A percentile compares a stretch with the other conserved stretches of the same genome.
phyloP scores from a whole-genome alignment of 306 rosid species.

The Quercus berberidifolia region DNA sequence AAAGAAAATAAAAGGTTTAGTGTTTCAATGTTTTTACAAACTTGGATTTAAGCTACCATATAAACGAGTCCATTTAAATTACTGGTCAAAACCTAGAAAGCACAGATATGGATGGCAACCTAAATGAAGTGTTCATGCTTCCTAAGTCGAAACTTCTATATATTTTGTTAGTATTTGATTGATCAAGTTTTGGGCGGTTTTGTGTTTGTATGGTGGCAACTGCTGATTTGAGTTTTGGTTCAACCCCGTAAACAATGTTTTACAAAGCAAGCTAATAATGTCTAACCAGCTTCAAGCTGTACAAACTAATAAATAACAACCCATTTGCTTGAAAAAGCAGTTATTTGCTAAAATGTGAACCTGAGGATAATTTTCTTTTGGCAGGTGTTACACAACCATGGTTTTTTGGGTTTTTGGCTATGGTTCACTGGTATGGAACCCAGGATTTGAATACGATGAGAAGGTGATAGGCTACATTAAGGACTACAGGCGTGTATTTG shows the following conservation, averaged over 20 bases:
- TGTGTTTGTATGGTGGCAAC: not conserved
- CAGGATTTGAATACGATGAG: conserved; percentile 84
- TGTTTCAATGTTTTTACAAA: too few species aligned
- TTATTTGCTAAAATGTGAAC: too few species aligned
- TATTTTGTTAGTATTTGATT: not conserved
- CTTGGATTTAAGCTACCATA: too few species aligned
- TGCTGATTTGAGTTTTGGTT: not conserved
- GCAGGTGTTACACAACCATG: conserved; percentile 55
- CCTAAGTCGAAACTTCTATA: not conserved
- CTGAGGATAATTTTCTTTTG: not conserved
- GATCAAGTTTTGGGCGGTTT: not conserved
- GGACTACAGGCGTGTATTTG: conserved; percentile 90
- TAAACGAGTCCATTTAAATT: too few species aligned
- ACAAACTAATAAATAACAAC: not conserved
- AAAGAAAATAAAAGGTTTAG: too few species aligned
- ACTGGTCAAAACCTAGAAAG: too few species aligned
- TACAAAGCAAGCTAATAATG: not conserved
- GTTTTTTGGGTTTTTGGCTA: conserved; percentile 97
- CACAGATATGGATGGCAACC: too few species aligned
- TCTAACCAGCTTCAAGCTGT: not conserved
- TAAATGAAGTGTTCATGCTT: too few species aligned
- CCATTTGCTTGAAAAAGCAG: too few species aligned
- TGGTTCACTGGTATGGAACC: conserved; percentile 97
- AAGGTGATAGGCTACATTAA: conserved; percentile 74
- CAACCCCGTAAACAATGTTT: not conserved